Percentiles rank a stretch among this genome's conserved stretches.
phyloP scores from a whole-genome alignment of 345 rosid species.

The Citrus unshiu region DNA sequence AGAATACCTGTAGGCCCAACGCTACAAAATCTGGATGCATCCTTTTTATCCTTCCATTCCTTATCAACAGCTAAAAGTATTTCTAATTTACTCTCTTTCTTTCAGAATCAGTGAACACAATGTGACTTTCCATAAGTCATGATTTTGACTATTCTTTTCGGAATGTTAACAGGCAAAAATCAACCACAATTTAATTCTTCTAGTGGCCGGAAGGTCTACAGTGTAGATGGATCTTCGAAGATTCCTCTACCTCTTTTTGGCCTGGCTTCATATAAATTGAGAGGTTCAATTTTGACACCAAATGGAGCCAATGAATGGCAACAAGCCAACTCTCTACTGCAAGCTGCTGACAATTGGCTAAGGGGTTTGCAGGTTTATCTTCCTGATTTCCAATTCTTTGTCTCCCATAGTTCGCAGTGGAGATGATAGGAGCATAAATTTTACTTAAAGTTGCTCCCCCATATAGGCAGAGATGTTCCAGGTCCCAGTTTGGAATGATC shows the following conservation, averaged over 20 bases:
- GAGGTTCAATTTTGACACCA: conserved; percentile 52
- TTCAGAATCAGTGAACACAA: neutral
- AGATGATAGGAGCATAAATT: conserved; percentile 24
- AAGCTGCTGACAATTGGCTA: conserved; percentile 52
- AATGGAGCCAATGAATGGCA: conserved; percentile 40
- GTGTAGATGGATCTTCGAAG: conserved; percentile 36
- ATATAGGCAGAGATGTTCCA: conserved; percentile 6
- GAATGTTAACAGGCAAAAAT: conserved; percentile 32
- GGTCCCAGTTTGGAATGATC: conserved; percentile 4
- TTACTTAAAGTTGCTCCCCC: neutral
- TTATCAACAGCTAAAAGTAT: conserved; percentile 61
- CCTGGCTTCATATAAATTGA: conserved; percentile 68
- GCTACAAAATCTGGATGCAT: conserved; percentile 71
- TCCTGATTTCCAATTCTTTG: conserved; percentile 58
- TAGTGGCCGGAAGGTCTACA: conserved; percentile 28
- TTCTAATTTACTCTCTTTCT: conserved; percentile 12
- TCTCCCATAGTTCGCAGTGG: conserved; percentile 39
- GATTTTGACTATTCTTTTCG: neutral
- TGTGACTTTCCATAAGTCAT: neutral
- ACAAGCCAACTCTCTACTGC: conserved; percentile 33
- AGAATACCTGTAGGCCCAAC: conserved; percentile 79
- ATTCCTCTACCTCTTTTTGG: conserved; percentile 59
- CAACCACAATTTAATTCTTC: conserved; percentile 23
- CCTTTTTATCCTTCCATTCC: conserved; percentile 76
- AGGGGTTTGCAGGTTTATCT: conserved; percentile 35